Evolutionary conservation across 148 eudicot species (phyloP), one percentile per base, ranked within the genome.

Genomic region (Rhododendron henanense): DNA sequence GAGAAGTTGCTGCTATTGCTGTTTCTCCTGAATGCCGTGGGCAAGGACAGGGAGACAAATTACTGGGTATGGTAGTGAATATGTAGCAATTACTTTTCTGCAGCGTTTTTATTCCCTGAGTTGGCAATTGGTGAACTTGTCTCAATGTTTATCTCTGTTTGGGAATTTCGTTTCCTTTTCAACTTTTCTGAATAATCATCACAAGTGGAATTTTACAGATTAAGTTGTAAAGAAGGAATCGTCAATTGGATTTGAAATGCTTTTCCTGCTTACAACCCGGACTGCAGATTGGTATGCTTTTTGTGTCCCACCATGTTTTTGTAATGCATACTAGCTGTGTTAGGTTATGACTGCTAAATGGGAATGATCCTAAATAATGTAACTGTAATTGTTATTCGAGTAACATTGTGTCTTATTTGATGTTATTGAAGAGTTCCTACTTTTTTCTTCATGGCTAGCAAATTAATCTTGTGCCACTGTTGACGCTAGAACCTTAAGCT

Each of bases 21-120:
- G 99, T 96, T 88, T 94, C 98, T 84, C 92, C 98, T n/a, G 98
- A 96, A 74, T 96, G 99, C 86, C 98, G 96, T 74, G 98, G 96
- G 69, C 98, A 95, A 90, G 98, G 99, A 83, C 98, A 93, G 88
- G 99, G 99, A 85, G 99, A 96, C 88, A 95, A 95, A 88, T 89
- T 96, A 85, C 93, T 96, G 71, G 99, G 99, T 96, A 92, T 21
- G 81, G 57, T 61, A 9, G 18, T 28, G n/a, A 73, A 37, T 3
- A 35, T 37, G 10, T 79, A 31, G 21, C 25, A 8, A 28, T 81
- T 55, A 25, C 82, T 51, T 10, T 55, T 47, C 33, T 35, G 23
- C 45, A 7, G 47, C n/a, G 33, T 55, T 53, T 18, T 55, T 55
- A 35, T 53, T 81, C 15, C 31, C 4, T 13, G 21, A 45, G 14